Conservation (phyloP, 352 stramenopile genomes). For the Globisporangium splendens region DNA sequence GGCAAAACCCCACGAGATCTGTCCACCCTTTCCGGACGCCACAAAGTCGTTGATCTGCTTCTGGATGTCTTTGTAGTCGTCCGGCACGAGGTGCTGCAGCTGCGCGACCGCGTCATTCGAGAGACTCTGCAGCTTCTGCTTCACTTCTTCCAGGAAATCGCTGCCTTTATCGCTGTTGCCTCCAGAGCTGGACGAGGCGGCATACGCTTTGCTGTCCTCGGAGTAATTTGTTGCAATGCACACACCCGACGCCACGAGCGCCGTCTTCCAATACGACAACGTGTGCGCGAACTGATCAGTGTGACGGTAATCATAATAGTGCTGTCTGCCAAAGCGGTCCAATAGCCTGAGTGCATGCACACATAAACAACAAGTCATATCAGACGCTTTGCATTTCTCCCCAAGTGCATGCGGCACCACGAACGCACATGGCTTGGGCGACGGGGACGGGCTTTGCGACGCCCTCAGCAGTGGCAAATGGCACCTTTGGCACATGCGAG, state of each 20-base stretch:
- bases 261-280: constrained; percentile 29
- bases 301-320: constrained; percentile 18
- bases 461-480: not conserved
- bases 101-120: constrained; percentile 29
- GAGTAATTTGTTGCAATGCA: constrained; percentile 18
- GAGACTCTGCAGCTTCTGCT: constrained; percentile 56
- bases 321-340: constrained; percentile 30
- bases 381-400: too few relatives aligned
- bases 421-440: constrained; percentile 13
- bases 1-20: constrained; percentile 88
- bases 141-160: constrained; percentile 53
- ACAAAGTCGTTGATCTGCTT: constrained; percentile 61
- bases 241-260: constrained; percentile 24
- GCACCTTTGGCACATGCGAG: not conserved
- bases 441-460: not conserved
- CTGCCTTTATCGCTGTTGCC: constrained; percentile 14
- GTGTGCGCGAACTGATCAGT: constrained; percentile 7
- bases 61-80: constrained; percentile 40
- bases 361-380: not conserved
- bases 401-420: not conserved
- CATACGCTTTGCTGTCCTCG: constrained; percentile 19
- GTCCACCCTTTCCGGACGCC: constrained; percentile 56
- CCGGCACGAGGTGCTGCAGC: constrained; percentile 35
- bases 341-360: constrained; percentile 1
- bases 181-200: constrained; percentile 13